phyloP scores from a whole-genome alignment of 768 basidiomycete genomes.

The Trametes cinnabarina region DNA sequence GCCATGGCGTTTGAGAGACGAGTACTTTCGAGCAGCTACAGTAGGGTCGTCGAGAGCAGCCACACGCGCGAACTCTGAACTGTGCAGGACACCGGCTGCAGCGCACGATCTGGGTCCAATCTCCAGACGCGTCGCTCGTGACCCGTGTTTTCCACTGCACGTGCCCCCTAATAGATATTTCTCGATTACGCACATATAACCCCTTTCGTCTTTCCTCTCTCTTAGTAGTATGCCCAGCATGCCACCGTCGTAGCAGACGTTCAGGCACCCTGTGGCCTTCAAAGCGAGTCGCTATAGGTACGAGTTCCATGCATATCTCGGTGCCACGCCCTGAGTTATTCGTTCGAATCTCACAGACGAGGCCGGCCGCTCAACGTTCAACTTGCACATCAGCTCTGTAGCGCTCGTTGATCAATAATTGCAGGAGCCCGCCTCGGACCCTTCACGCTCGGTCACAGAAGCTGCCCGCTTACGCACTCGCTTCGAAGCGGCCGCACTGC shows the following conservation, averaged over 20 bases:
- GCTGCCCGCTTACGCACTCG: constrained; percentile 1
- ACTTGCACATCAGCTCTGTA: neutral
- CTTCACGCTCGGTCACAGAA: constrained; percentile 10
- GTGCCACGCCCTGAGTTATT: neutral
- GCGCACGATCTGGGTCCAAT: neutral
- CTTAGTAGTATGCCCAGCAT: neutral
- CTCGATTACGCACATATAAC: neutral
- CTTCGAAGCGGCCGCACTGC: neutral
- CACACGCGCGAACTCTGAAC: neutral
- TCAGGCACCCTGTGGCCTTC: neutral
- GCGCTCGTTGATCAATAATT: neutral
- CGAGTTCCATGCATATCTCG: neutral
- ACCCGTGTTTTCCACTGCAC: constrained; percentile 3
- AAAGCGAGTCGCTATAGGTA: neutral
- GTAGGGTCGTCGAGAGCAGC: constrained; percentile 1
- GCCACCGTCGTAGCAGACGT: neutral
- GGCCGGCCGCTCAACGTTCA: neutral
- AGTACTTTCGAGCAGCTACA: too few species aligned
- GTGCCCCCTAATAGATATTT: neutral
- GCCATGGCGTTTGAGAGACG: constrained; percentile 44
- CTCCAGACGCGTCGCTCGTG: constrained; percentile 2
- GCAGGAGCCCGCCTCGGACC: neutral
- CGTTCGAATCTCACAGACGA: neutral
- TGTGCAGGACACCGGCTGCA: neutral
- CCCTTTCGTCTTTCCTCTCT: neutral